phyloP scores from a whole-genome alignment of 2,329 filamentous ascomycete genomes.

The Apiospora saccharicola region DNA sequence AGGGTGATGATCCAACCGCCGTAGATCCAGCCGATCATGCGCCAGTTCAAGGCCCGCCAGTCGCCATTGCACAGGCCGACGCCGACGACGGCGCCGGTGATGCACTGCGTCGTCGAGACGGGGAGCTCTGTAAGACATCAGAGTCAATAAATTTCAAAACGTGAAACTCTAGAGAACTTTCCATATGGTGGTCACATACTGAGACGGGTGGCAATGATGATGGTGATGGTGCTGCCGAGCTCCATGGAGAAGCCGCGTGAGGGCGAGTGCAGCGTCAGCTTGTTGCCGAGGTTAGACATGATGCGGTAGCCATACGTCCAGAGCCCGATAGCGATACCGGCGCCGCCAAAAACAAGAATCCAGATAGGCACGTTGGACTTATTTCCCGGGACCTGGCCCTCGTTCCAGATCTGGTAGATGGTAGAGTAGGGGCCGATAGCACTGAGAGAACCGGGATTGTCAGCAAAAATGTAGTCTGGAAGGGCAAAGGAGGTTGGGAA shows the following conservation, averaged over 20 bases:
- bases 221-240: slow-evolving; percentile 66
- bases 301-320: slow-evolving; percentile 71
- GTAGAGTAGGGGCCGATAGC: slow-evolving; percentile 69
- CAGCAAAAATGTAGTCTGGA: not conserved
- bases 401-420: slow-evolving; percentile 67
- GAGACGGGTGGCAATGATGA: slow-evolving; percentile 69
- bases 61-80: slow-evolving; percentile 68
- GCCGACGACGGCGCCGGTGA: slow-evolving; percentile 67
- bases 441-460: slow-evolving; percentile 34
- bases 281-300: slow-evolving; percentile 69
- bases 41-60: slow-evolving; percentile 67
- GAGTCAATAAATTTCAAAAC: slow-evolving; percentile 9
- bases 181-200: slow-evolving; percentile 49
- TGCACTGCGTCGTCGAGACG: slow-evolving; percentile 71
- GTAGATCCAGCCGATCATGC: slow-evolving; percentile 67
- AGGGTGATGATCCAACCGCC: slow-evolving; percentile 68
- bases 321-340: slow-evolving; percentile 61
- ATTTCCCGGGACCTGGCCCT: slow-evolving; percentile 50
- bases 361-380: slow-evolving; percentile 64
- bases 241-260: slow-evolving; percentile 67
- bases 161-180: not conserved
- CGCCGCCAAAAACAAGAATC: slow-evolving; percentile 64
- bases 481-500: not conserved
- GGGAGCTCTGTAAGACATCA: slow-evolving; percentile 55
- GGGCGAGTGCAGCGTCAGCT: slow-evolving; percentile 68